Conservation (phyloP, 139 green algal species). For the Chlorella sp. region DNA sequence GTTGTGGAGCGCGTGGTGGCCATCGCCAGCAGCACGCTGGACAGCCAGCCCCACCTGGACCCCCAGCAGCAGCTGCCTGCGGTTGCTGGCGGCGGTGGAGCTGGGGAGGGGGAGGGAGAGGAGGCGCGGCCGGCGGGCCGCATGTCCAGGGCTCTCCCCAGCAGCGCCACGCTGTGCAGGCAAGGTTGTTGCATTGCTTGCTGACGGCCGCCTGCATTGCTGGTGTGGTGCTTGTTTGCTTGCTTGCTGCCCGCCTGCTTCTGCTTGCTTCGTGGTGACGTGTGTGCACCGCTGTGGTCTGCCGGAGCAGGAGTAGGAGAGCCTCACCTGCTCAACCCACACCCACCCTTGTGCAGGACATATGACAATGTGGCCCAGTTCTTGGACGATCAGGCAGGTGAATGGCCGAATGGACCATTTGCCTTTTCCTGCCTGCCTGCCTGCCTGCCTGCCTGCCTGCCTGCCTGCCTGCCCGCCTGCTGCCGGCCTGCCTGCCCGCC, state of each 20-base stretch:
- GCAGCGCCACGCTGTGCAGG: background rate
- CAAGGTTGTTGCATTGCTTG: no score
- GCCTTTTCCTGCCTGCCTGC: background rate
- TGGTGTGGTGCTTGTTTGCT: no score
- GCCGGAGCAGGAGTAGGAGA: no score
- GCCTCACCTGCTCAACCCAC: no score
- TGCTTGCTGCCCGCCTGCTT: no score
- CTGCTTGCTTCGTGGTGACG: no score
- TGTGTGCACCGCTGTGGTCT: no score
- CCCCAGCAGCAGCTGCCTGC: background rate
- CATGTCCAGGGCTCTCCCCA: constrained; percentile 7
- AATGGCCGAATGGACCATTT: background rate
- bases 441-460: background rate
- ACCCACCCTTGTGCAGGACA: no score
- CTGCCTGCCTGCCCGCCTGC: background rate
- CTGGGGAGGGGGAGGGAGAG: background rate
- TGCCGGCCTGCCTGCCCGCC: background rate
- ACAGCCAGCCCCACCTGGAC: constrained; percentile 24
- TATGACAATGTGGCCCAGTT: constrained; percentile 9
- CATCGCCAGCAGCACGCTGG: constrained; percentile 19
- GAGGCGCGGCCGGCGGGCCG: background rate
- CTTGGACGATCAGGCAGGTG: background rate
- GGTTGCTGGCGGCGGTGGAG: background rate
- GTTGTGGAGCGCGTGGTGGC: constrained; percentile 60
- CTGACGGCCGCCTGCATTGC: no score